These are phyloP conservation scores for Fusarium torreyae DNA, from an alignment of 2,329 filamentous ascomycete species.

Conservation along the genomic window DNA sequence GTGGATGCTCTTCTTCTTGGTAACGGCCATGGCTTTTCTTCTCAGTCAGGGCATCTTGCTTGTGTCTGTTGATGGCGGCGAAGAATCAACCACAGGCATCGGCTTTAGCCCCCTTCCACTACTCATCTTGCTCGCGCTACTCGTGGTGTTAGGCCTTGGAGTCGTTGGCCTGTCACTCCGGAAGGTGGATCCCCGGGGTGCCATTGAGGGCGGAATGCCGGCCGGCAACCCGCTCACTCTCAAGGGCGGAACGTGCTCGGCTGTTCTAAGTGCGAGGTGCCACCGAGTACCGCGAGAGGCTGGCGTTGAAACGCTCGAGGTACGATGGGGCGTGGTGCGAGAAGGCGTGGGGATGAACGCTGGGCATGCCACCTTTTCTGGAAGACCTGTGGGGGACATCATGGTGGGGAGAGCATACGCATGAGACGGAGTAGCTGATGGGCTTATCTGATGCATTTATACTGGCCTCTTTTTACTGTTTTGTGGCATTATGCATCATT, in stretches of 20 bases:
- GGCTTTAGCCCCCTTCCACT: slow-evolving; percentile 62
- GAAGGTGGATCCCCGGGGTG: slow-evolving; percentile 56
- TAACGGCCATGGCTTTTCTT: slow-evolving; percentile 62
- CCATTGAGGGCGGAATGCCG: slow-evolving; percentile 54
- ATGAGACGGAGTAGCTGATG: slow-evolving; percentile 2
- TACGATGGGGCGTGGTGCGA: slow-evolving; percentile 64
- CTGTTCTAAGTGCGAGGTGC: slow-evolving; percentile 66
- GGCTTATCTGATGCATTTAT: slow-evolving; percentile 1
- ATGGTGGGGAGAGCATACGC: slow-evolving; percentile 50
- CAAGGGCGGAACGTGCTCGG: slow-evolving; percentile 64
- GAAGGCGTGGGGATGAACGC: slow-evolving; percentile 57
- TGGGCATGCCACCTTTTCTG: slow-evolving; percentile 63
- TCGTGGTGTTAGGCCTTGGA: slow-evolving; percentile 54
- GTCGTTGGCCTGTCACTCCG: slow-evolving; percentile 59
- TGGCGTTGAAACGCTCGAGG: slow-evolving; percentile 55
- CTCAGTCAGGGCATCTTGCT: slow-evolving; percentile 63
- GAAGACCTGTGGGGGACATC: slow-evolving; percentile 50
- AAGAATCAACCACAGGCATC: slow-evolving; percentile 51
- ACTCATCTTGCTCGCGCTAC: slow-evolving; percentile 58
- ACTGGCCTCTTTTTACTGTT: neutral
- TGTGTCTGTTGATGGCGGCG: slow-evolving; percentile 50
- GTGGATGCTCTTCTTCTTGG: slow-evolving; percentile 61
- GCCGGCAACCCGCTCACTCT: slow-evolving; percentile 66
- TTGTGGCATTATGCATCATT: slow-evolving; percentile 8
- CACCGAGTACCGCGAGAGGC: slow-evolving; percentile 56